Percentiles rank a stretch among this genome's conserved stretches.
These are phyloP conservation scores for Harrya chromipes DNA, from an alignment of 768 basidiomycete species.

Conservation along the genomic window DNA sequence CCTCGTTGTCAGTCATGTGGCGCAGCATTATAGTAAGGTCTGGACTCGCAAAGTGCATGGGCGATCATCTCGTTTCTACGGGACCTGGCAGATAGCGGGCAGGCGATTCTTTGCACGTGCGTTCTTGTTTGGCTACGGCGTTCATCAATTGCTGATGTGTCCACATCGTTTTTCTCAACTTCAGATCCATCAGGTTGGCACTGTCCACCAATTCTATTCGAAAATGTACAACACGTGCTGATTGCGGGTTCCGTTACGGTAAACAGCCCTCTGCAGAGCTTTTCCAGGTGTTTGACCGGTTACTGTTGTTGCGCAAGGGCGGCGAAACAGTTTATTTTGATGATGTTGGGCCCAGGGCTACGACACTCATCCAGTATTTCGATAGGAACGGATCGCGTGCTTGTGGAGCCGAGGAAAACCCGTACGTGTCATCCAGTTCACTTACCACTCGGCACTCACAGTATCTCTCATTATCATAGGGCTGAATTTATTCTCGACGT, in stretches of 20 bases:
- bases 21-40: too few relatives aligned
- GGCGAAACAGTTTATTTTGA: slow-evolving; percentile 68
- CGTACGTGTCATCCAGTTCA: slow-evolving; percentile 34
- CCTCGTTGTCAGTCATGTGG: too few relatives aligned
- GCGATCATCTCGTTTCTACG: slow-evolving; percentile 74
- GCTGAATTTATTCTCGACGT: slow-evolving; percentile 68
- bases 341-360: slow-evolving; percentile 62
- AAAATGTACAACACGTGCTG: too few relatives aligned
- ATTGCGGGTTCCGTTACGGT: slow-evolving; percentile 4
- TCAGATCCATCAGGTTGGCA: slow-evolving; percentile 39
- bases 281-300: slow-evolving; percentile 76
- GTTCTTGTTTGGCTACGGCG: slow-evolving; percentile 18
- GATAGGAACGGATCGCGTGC: slow-evolving; percentile 59
- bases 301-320: slow-evolving; percentile 74
- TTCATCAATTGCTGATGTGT: too few relatives aligned
- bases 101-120: slow-evolving; percentile 88
- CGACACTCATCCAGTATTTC: slow-evolving; percentile 72
- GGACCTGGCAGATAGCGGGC: slow-evolving; percentile 74
- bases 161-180: neutral
- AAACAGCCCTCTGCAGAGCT: slow-evolving; percentile 73
- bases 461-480: slow-evolving; percentile 27
- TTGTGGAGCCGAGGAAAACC: slow-evolving; percentile 71
- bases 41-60: slow-evolving; percentile 88
- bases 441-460: too few relatives aligned
- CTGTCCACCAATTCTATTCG: too few relatives aligned